Conservation (phyloP, 108 stramenopile species). For the Pseudonitzschia multiseries region DNA sequence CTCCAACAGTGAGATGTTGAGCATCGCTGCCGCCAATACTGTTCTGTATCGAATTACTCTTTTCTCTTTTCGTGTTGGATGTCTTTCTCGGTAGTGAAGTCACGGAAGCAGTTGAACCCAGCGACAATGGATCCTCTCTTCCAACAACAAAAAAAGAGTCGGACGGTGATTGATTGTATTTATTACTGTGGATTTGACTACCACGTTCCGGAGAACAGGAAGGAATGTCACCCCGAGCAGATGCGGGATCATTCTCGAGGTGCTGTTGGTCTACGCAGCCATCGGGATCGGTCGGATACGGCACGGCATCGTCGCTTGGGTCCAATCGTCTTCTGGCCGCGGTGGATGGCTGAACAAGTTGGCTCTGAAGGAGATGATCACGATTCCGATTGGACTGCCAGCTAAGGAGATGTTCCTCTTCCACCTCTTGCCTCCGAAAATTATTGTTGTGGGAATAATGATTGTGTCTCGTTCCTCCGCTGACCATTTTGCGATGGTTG, state of each 20-base stretch:
- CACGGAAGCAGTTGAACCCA: too few species aligned
- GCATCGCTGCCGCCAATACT: background rate
- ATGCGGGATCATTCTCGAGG: slow-evolving; percentile 14
- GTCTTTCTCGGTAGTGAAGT: background rate
- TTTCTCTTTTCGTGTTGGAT: background rate
- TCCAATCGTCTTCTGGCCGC: too few species aligned
- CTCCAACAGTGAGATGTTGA: background rate
- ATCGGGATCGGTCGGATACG: background rate
- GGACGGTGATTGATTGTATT: too few species aligned
- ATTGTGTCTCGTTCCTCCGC: background rate
- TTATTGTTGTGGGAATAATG: background rate
- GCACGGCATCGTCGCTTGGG: too few species aligned
- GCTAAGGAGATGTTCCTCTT: background rate
- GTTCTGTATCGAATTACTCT: background rate
- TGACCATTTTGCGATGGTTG: background rate
- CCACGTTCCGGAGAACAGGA: background rate
- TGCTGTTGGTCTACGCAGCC: background rate
- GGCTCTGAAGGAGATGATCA: too few species aligned
- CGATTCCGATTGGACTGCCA: too few species aligned
- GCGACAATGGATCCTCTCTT: too few species aligned
- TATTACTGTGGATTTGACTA: too few species aligned
- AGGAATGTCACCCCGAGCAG: background rate
- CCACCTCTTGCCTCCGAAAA: background rate
- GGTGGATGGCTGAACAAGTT: too few species aligned
- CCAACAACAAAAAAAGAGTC: too few species aligned